These are phyloP conservation scores for Eutypella sp. DNA, from an alignment of 2,329 filamentous ascomycete species.

Conservation along the genomic window DNA sequence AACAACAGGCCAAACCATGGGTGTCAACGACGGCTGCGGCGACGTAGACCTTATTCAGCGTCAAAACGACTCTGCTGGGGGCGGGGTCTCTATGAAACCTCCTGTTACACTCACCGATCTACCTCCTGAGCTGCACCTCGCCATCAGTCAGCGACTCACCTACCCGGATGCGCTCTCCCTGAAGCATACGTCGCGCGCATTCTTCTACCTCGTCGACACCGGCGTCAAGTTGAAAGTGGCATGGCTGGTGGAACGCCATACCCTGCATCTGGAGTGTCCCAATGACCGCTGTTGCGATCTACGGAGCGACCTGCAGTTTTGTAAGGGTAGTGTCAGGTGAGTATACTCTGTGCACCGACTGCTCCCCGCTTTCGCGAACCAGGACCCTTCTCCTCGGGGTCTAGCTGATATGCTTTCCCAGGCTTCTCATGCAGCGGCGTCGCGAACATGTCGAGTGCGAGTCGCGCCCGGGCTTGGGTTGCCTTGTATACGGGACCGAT, in stretches of 20 bases:
- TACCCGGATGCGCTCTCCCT: slow-evolving; percentile 69
- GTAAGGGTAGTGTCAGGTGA: slow-evolving; percentile 54
- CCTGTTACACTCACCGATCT: slow-evolving; percentile 41
- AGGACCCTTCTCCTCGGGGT: background rate
- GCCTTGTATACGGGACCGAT: slow-evolving; percentile 47
- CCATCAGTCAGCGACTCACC: slow-evolving; percentile 54
- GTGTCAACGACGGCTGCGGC: background rate
- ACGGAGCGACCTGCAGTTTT: slow-evolving; percentile 55
- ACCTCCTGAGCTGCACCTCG: slow-evolving; percentile 63
- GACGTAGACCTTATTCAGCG: no score
- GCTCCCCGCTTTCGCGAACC: background rate
- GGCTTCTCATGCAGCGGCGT: slow-evolving; percentile 53
- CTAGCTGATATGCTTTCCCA: slow-evolving; percentile 19
- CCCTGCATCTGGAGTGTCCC: slow-evolving; percentile 61
- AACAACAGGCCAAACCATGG: no score
- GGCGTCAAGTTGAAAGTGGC: slow-evolving; percentile 61
- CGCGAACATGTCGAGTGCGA: slow-evolving; percentile 59
- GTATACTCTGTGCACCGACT: slow-evolving; percentile 13
- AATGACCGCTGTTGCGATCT: slow-evolving; percentile 53
- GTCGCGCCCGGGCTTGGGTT: slow-evolving; percentile 50
- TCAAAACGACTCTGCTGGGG: no score
- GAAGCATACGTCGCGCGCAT: slow-evolving; percentile 61
- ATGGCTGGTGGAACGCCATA: slow-evolving; percentile 63
- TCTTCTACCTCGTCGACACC: slow-evolving; percentile 61
- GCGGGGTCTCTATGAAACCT: background rate